Evolutionary conservation across 768 basidiomycete species (phyloP), one percentile per base, ranked within the genome.

Genomic region (Russula emetica): DNA sequence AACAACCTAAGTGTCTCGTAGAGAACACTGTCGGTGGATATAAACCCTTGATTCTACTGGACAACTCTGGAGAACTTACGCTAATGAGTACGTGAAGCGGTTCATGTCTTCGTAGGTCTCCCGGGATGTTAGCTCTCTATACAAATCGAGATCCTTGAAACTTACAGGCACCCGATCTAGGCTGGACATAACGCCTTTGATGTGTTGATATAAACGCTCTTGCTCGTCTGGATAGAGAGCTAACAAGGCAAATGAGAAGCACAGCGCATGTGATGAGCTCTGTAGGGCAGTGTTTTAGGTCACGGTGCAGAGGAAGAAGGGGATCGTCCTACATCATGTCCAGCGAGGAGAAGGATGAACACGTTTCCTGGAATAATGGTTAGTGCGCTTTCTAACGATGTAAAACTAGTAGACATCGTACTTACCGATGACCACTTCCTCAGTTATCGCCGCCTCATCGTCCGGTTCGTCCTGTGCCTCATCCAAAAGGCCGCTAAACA

Each of bases 151-250:
- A 56, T 30, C 5, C 32, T 42, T 28, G n/a, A 24, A 20, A 30
- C 66, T 1, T 36, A 54, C 49, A 9, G 45, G 42, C 22, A 13
- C 9, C 9, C 26, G 32, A 64, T 71, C 67, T 2, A 54, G 50
- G 44, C 71, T 72, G 55, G 74, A 61, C 38, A 77, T 63, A 7
- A 77, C 67, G 7, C 61, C 60, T 30, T 69, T 73, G 63, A 78
- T 76, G 61, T 74, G 76, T 63, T 72, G 61, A 61, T 72, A 77
- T 28, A 78, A 64, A 55, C 70, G 75, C 54, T 75, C 78, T 69
- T 82, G 80, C 58, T 77, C 74, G 1, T 78, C 76, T 2, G 72
- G 73, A 63, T 77, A 71, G 13, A 80, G 68, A 0, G 80, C 80
- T 2, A 82, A 72, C 58, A 80, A 64, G 5, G 71, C 79, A 59